Percentiles rank a stretch among this genome's conserved stretches.
Conservation (phyloP, 805 yeast species). For the Starmerella sirachaensis region DNA sequence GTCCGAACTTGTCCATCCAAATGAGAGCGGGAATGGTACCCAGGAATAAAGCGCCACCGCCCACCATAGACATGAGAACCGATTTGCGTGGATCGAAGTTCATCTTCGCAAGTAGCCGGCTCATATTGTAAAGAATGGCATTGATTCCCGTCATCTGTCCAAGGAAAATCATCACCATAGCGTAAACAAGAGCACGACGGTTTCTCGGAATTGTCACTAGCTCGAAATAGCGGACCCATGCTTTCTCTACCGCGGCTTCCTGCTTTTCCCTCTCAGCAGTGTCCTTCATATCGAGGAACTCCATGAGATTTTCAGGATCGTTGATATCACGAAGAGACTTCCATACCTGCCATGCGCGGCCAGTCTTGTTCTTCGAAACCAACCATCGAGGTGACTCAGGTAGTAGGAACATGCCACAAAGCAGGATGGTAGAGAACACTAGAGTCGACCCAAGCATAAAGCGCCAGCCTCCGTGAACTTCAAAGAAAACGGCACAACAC, state of each 20-base stretch:
- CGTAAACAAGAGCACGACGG: constrained; percentile 49
- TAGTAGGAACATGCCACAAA: constrained; percentile 40
- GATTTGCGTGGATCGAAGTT: constrained; percentile 42
- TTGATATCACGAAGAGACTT: constrained; percentile 41
- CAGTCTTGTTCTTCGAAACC: constrained; percentile 39
- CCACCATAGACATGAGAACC: constrained; percentile 57
- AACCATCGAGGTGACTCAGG: constrained; percentile 56
- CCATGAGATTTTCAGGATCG: constrained; percentile 36
- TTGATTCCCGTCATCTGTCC: constrained; percentile 55
- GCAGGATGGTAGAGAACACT: constrained; percentile 42
- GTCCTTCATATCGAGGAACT: constrained; percentile 46
- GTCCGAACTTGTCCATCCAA: constrained; percentile 30
- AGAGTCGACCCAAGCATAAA: constrained; percentile 54
- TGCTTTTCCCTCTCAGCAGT: constrained; percentile 37
- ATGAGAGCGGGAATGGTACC: constrained; percentile 58
- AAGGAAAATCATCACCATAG: constrained; percentile 37
- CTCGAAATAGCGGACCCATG: constrained; percentile 37
- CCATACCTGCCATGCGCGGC: constrained; percentile 40
- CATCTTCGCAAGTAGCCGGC: constrained; percentile 42
- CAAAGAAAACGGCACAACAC: constrained; percentile 48
- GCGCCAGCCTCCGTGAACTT: constrained; percentile 46
- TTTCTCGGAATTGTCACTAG: constrained; percentile 45
- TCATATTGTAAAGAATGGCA: constrained; percentile 54
- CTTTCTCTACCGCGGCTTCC: constrained; percentile 27
- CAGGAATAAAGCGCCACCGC: constrained; percentile 49